phyloP scores from a whole-genome alignment of 495 filamentous ascomycete species.

The Penicillium cinerascens region DNA sequence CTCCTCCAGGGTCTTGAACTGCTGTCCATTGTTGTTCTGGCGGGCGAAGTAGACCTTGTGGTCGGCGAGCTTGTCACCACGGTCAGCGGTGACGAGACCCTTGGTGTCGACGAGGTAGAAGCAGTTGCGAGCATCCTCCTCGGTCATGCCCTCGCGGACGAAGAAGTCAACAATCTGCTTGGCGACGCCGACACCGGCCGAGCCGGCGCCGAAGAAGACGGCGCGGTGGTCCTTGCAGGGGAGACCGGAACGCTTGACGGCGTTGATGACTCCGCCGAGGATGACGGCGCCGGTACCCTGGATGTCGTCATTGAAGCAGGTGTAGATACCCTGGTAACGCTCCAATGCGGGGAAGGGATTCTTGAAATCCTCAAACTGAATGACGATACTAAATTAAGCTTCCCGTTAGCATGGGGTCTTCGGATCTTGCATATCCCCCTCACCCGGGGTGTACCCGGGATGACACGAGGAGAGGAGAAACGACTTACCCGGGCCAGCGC shows the following conservation, averaged over 20 bases:
- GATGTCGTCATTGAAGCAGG: conserved; percentile 98
- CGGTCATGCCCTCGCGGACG: conserved; percentile 86
- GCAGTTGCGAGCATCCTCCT: conserved; percentile 81
- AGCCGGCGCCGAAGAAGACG: conserved; percentile 94
- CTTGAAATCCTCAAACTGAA: conserved; percentile 99
- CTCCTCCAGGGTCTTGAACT: conserved; percentile 85
- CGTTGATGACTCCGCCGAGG: conserved; percentile 89
- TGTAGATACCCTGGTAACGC: conserved; percentile 80
- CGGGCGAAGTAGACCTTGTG: conserved; percentile 99
- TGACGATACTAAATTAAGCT: conserved; percentile 64
- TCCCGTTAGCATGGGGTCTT: conserved; percentile 22
- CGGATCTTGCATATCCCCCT: background rate
- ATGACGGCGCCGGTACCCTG: conserved; percentile 97
- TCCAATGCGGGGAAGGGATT: conserved; percentile 94
- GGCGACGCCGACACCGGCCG: conserved; percentile 92
- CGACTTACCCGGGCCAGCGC: conserved; percentile 71
- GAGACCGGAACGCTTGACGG: conserved; percentile 81
- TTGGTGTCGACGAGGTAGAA: conserved; percentile 98
- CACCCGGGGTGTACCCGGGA: conserved; percentile 5
- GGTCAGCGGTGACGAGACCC: conserved; percentile 90
- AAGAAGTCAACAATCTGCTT: conserved; percentile 97
- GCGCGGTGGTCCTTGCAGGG: conserved; percentile 87
- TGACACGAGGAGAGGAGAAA: conserved; percentile 10
- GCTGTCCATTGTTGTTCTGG: conserved; percentile 83
- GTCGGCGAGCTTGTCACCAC: conserved; percentile 88